Evolutionary conservation across 108 stramenopile species (phyloP).

Genomic region (Skeletonema costatum): DNA sequence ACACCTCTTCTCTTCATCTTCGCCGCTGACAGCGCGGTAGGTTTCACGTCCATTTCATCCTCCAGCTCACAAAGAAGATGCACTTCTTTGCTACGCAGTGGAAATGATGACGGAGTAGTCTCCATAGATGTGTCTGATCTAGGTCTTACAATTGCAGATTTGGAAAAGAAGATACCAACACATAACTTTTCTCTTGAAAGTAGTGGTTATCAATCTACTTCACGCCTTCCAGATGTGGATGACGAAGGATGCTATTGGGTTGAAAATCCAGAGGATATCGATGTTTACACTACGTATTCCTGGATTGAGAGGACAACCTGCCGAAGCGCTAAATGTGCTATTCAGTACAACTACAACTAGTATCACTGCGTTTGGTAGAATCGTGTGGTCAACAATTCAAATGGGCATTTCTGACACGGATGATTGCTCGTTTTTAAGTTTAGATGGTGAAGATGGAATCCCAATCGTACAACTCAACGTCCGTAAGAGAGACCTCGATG

Average conservation of each 20-base stretch:
- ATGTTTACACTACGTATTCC: constrained; percentile 49
- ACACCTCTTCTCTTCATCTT: no score
- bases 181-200: constrained; percentile 27
- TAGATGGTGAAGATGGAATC: constrained; percentile 49
- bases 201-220: constrained; percentile 49
- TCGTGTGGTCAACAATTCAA: constrained; percentile 50
- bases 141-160: constrained; percentile 52
- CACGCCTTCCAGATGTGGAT: constrained; percentile 33
- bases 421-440: constrained; percentile 21
- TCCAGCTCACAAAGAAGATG: no score
- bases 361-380: constrained; percentile 57
- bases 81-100: no score
- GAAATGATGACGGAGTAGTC: not conserved
- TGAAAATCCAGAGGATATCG: constrained; percentile 46
- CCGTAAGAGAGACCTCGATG: constrained; percentile 27
- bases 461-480: constrained; percentile 45
- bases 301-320: constrained; percentile 59
- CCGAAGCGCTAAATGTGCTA: constrained; percentile 35
- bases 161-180: constrained; percentile 41
- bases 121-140: constrained; percentile 53
- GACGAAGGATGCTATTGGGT: constrained; percentile 57
- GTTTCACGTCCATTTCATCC: no score
- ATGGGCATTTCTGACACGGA: constrained; percentile 36
- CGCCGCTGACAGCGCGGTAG: no score
- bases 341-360: constrained; percentile 44